Evolutionary conservation across 768 basidiomycete species (phyloP).

Genomic region (Lenzites betulinus): DNA sequence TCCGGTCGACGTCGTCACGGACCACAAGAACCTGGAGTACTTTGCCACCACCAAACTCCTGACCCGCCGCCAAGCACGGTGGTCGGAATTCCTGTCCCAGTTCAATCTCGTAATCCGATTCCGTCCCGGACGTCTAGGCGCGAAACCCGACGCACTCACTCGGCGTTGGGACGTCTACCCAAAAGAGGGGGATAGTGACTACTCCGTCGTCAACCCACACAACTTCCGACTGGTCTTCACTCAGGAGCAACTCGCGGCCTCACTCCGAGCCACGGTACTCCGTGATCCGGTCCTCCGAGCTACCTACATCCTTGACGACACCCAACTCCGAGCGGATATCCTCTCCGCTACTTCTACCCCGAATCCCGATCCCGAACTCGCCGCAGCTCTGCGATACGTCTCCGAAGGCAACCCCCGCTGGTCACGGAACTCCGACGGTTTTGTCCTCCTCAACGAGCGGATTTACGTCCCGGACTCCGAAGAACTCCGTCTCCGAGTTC

Average conservation of each 20-base stretch:
- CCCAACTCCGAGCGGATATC: constrained; percentile 26
- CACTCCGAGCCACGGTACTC: constrained; percentile 23
- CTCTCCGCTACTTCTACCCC: not conserved
- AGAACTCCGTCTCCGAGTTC: constrained; percentile 27
- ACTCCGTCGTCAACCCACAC: constrained; percentile 21
- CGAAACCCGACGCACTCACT: constrained; percentile 23
- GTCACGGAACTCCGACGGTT: not conserved
- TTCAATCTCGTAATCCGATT: constrained; percentile 24
- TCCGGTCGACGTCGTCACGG: constrained; percentile 29
- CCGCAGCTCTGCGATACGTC: not conserved
- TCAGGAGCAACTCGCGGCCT: constrained; percentile 23
- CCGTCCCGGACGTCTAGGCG: constrained; percentile 7
- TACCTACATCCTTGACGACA: constrained; percentile 21
- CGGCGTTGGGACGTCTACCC: constrained; percentile 25
- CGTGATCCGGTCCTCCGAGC: constrained; percentile 22
- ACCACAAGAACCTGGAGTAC: constrained; percentile 43
- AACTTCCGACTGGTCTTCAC: constrained; percentile 24
- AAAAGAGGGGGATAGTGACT: constrained; percentile 29
- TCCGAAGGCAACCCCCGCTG: constrained; percentile 5
- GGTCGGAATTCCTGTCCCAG: constrained; percentile 31
- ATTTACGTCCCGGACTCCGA: constrained; percentile 26
- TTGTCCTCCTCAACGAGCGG: constrained; percentile 15
- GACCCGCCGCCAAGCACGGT: constrained; percentile 39
- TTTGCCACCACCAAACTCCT: constrained; percentile 36
- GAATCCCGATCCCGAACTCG: not conserved